Conservation (phyloP, 2,329 filamentous ascomycete genomes). For the Curvularia sp. region DNA sequence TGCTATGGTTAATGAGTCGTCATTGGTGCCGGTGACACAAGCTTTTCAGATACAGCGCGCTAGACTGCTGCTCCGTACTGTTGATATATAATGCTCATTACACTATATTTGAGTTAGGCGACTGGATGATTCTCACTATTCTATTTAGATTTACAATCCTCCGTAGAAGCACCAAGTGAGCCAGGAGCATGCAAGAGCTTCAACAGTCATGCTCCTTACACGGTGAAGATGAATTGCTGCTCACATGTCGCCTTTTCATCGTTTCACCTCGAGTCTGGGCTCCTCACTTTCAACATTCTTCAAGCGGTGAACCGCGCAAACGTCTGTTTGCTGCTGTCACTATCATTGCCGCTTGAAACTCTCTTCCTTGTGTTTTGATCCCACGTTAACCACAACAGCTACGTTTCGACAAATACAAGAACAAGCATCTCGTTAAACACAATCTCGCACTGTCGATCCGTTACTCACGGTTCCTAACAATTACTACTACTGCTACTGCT, state of each 20-base stretch:
- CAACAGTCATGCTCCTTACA: neutral
- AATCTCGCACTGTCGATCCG: no score
- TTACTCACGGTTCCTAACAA: neutral
- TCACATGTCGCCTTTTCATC: neutral
- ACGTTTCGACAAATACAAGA: neutral
- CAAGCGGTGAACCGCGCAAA: neutral
- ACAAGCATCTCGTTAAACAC: no score
- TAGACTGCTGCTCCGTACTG: no score
- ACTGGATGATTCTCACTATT: neutral
- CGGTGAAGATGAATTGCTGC: neutral
- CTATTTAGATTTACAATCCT: neutral
- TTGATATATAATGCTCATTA: no score
- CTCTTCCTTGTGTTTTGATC: neutral
- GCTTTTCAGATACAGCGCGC: no score
- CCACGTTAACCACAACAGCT: neutral
- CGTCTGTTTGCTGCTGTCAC: neutral
- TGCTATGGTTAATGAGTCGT: neutral
- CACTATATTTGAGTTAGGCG: no score
- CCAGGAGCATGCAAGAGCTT: neutral
- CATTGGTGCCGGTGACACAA: neutral
- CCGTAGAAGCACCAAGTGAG: neutral
- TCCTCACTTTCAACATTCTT: neutral
- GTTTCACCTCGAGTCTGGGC: neutral
- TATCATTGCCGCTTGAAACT: neutral
- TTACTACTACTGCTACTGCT: neutral